Base-by-base conservation (phyloP, 169 alveolate genomes). In the Plasmodium vivax region DNA sequence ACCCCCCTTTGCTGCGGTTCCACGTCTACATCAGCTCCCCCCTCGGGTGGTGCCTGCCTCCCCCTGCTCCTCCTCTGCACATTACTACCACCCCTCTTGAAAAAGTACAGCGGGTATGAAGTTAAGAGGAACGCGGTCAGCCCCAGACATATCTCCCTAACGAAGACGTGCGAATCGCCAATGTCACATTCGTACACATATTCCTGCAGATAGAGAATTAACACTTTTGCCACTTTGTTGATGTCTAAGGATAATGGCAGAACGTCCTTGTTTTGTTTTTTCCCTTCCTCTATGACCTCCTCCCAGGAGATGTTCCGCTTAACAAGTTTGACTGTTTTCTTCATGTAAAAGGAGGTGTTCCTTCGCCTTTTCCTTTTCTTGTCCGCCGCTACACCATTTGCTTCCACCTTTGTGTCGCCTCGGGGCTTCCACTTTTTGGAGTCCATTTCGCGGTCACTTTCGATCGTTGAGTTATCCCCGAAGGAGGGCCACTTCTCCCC, bases 101-200 rank as follows among this genome's bases (percentile, higher is more conserved):
- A 90, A 80, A 90, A 90, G 68, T 27, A 90, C 12, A 90, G 56
- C 27, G 94, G 94, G 32, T 79, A 90, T 7, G 94, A 72, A 2
- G 94, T 90, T 80, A 90, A 80, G 7, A 90, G 68, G 51, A 80
- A 90, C 43, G 90, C 82, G 56, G 83, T 81, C 5, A 80, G 85
- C 3, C 82, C 94, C 10, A 90, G 83, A 34, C 91, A 80, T 36
- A 90, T 81, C 72, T 90, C 94, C 23, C 94, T 34, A 8, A 90
- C 94, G 83, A 27, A 90, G 19, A 90, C n/a, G 51, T 90, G 94
- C 3, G 94, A 90, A 80, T 90, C 94, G 12, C 94, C 94, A 41
- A 81, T 80, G 82, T 90, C 94, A 14, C 72, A 62, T 62, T 90
- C 94, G 73, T 80, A 90, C 23, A 90, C 82, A 80, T 90, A 90